A percentile compares a stretch with the other conserved stretches of the same genome.
phyloP scores from a whole-genome alignment of 1,139 yeast genomes.

The Meyerozyma carpophila region DNA sequence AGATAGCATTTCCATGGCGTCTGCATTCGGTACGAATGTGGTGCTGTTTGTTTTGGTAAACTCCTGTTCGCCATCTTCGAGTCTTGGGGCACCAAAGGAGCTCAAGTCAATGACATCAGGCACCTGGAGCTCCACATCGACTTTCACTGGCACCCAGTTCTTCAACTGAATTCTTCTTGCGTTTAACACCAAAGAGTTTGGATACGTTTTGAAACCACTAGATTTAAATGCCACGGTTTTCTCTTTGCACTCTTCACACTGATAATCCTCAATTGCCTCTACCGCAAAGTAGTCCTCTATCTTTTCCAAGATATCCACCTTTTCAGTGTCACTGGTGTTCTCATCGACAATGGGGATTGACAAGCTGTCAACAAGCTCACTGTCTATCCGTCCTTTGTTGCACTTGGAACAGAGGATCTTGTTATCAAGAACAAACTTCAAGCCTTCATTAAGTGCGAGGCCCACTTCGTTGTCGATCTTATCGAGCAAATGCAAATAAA shows the following conservation, averaged over 20 bases:
- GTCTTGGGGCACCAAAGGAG: slow-evolving; percentile 23
- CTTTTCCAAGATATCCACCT: slow-evolving; percentile 49
- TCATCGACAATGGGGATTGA: slow-evolving; percentile 56
- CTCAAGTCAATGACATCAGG: slow-evolving; percentile 41
- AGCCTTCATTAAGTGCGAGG: slow-evolving; percentile 37
- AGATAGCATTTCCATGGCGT: slow-evolving; percentile 48
- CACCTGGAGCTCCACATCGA: slow-evolving; percentile 64
- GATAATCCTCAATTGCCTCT: slow-evolving; percentile 59
- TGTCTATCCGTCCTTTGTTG: slow-evolving; percentile 50
- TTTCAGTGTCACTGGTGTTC: slow-evolving; percentile 37
- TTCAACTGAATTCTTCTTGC: slow-evolving; percentile 77
- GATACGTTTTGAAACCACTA: slow-evolving; percentile 56
- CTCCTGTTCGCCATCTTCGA: slow-evolving; percentile 36
- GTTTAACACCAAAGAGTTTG: slow-evolving; percentile 64
- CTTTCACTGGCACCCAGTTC: slow-evolving; percentile 87
- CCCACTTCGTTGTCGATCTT: slow-evolving; percentile 54
- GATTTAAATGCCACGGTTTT: slow-evolving; percentile 42
- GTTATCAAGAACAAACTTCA: slow-evolving; percentile 62
- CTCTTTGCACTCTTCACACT: slow-evolving; percentile 56
- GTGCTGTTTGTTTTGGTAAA: slow-evolving; percentile 22
- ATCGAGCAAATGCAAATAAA: slow-evolving; percentile 62
- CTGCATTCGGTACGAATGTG: slow-evolving; percentile 51
- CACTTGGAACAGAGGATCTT: slow-evolving; percentile 63
- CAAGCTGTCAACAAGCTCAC: slow-evolving; percentile 62
- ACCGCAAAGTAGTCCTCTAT: slow-evolving; percentile 40